A percentile compares a stretch with the other conserved stretches of the same genome.
Evolutionary conservation across 2,329 filamentous ascomycete genomes (phyloP).

Genomic region (Sclerotinia spermophila): DNA sequence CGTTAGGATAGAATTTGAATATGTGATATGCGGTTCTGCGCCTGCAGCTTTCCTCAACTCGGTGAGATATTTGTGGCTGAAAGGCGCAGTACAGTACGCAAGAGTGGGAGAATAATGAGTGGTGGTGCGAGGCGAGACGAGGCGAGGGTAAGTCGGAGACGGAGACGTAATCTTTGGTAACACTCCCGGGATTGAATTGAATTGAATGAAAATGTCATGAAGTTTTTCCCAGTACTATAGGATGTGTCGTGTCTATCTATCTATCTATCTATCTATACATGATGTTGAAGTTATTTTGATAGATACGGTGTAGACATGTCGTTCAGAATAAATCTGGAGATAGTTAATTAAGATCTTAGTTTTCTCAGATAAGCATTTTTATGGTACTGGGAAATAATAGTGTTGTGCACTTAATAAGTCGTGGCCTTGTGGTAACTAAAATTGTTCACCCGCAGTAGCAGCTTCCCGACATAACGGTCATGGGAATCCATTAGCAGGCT

Average conservation of each 20-base stretch:
- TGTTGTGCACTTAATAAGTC: constrained; percentile 16
- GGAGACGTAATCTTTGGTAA: neutral
- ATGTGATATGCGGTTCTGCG: constrained; percentile 15
- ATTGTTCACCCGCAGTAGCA: constrained; percentile 21
- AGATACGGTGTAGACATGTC: too few relatives aligned
- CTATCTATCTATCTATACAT: too few relatives aligned
- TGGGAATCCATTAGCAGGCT: constrained; percentile 19
- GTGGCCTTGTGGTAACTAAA: constrained; percentile 17
- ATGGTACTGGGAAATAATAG: constrained; percentile 15
- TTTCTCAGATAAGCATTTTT: constrained; percentile 15
- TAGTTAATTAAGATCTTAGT: constrained; percentile 19
- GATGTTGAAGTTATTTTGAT: neutral
- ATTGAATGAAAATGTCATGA: neutral
- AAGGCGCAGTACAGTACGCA: constrained; percentile 8
- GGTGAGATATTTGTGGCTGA: constrained; percentile 20
- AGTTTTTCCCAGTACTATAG: neutral
- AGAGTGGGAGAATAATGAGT: constrained; percentile 11
- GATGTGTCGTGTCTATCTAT: too few relatives aligned
- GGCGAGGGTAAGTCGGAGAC: neutral
- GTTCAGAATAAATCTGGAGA: constrained; percentile 14
- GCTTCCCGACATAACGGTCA: constrained; percentile 20
- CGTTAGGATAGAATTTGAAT: constrained; percentile 10
- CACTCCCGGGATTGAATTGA: neutral
- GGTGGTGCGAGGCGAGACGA: neutral
- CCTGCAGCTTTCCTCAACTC: constrained; percentile 18